Base-by-base conservation (phyloP, 805 yeast species). In the Pichia phayaonensis region DNA sequence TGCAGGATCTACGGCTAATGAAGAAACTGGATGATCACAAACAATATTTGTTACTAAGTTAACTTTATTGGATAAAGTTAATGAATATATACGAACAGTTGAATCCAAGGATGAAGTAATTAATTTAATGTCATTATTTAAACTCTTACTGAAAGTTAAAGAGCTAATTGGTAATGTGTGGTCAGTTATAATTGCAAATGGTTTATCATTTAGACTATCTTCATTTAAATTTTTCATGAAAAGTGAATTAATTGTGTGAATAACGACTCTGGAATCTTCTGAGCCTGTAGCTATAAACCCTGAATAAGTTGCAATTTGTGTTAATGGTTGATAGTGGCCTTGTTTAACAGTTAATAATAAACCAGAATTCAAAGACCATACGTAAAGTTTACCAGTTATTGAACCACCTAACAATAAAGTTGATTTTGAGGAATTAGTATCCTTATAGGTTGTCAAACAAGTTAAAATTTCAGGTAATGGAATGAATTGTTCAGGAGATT, bases 301-400 rank as follows among this genome's bases (percentile, higher is more conserved):
- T 61, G 89, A 86, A 13, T 68, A 70, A 59, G 86, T 80, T 55
- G 72, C 74, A 36, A 92, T 63, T 31, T 72, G 74, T 0, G 83
- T 75, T 8, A 89, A 76, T 8, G 75, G 72, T 67, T 92, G 97
- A 65, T 88, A 92, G 68, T 92, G 98, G 0, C 88, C 83, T 46
- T 86, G 90, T 60, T 80, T 81, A 4, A 81, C 95, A 44, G 78
- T 72, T 23, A 90, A 61, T 44, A 94, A 72, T 23, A 79, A 67
- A 0, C 98, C 98, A 2, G 94, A 84, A 11, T 74, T 66, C 47
- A 90, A 62, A 59, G 89, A 96, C 98, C 98, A 92, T 1, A 90
- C 65, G 61, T 86, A 86, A 16, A 94, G 55, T 56, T 82, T 78
- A 13, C 98, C 98, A n/a, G 83, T 61, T 52, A 72, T 62, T 48